phyloP scores from a whole-genome alignment of 2,329 filamentous ascomycete species.

The Trichoderma semiorbis region DNA sequence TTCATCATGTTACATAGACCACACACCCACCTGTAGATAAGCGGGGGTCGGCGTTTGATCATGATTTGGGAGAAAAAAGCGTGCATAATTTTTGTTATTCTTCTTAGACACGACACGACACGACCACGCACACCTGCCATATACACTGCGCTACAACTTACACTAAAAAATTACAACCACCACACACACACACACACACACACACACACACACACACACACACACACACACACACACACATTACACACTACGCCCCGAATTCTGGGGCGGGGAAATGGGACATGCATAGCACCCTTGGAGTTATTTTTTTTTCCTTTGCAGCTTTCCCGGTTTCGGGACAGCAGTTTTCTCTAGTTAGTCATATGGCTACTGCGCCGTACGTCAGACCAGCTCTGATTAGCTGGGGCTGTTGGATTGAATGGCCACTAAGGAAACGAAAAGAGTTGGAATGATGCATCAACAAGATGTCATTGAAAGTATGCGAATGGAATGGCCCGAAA shows the following conservation, averaged over 20 bases:
- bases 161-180: background rate
- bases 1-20: slow-evolving; percentile 18
- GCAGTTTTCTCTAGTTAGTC: background rate
- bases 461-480: background rate
- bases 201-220: slow-evolving; percentile 1
- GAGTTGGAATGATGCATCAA: background rate
- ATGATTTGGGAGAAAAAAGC: slow-evolving; percentile 11
- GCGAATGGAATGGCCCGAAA: background rate
- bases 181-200: slow-evolving; percentile 4
- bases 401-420: background rate
- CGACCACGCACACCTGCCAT: slow-evolving; percentile 8
- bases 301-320: slow-evolving; percentile 1
- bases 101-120: slow-evolving; percentile 11
- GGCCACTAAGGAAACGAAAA: background rate
- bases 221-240: slow-evolving; percentile 6
- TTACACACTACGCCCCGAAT: slow-evolving; percentile 7
- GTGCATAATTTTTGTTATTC: slow-evolving; percentile 2
- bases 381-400: slow-evolving; percentile 13
- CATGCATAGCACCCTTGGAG: slow-evolving; percentile 18
- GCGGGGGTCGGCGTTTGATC: slow-evolving; percentile 15
- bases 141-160: slow-evolving; percentile 4
- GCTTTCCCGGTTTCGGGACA: slow-evolving; percentile 6
- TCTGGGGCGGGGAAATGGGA: slow-evolving; percentile 16
- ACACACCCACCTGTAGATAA: slow-evolving; percentile 15
- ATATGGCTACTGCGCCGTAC: slow-evolving; percentile 3